phyloP scores from a whole-genome alignment of 768 basidiomycete species.

The Mycena vulgaris region DNA sequence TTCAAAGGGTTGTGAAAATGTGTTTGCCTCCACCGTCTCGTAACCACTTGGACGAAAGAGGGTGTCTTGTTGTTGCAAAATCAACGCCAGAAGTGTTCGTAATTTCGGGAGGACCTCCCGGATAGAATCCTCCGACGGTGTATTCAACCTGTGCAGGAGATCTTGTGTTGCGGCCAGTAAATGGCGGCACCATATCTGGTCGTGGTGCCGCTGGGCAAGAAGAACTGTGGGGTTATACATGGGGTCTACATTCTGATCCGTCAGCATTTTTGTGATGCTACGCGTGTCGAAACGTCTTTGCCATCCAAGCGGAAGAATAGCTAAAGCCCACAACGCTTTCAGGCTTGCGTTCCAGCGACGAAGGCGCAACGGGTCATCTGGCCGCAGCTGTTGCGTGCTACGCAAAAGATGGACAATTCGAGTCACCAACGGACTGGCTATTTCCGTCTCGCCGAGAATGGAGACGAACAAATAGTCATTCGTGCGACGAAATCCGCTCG shows the following conservation, averaged over 20 bases:
- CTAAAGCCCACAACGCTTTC: conserved; percentile 19
- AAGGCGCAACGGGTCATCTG: neutral
- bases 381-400: neutral
- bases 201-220: neutral
- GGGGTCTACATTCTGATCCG: neutral
- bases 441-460: conserved; percentile 6
- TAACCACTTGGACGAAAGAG: too few species aligned
- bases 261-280: too few species aligned
- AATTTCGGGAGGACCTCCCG: too few species aligned
- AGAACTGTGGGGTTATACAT: neutral
- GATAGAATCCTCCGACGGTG: too few species aligned
- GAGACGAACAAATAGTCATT: conserved; percentile 4
- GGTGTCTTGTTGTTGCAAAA: too few species aligned
- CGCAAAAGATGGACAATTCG: conserved; percentile 1
- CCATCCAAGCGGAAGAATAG: conserved; percentile 12
- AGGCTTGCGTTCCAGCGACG: neutral
- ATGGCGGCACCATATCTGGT: neutral
- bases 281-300: neutral
- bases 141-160: neutral
- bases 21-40: too few species aligned
- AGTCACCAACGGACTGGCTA: conserved; percentile 17
- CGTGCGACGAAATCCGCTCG: neutral
- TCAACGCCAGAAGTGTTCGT: too few species aligned
- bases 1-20: too few species aligned
- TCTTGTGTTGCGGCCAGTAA: neutral